Percentiles rank a stretch among this genome's conserved stretches.
phyloP scores from a whole-genome alignment of 2,329 filamentous ascomycete species.

The Monosporascus sp. region DNA sequence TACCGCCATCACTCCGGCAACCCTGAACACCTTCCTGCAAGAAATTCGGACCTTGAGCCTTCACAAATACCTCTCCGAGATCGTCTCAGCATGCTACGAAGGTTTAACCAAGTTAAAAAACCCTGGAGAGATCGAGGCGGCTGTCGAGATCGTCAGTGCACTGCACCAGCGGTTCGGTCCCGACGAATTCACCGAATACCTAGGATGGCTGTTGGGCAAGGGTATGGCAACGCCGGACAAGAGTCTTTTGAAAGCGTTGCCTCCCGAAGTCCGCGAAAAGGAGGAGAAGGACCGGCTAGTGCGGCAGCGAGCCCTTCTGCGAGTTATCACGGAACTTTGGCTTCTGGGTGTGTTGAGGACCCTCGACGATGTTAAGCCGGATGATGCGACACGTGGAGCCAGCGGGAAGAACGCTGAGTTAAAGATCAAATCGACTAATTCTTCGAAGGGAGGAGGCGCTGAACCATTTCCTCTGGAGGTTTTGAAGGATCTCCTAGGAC shows the following conservation, averaged over 20 bases:
- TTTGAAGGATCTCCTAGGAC: conserved; percentile 90
- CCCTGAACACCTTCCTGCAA: conserved; percentile 76
- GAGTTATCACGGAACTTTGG: conserved; percentile 94
- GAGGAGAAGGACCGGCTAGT: conserved; percentile 92
- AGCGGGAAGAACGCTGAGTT: conserved; percentile 57
- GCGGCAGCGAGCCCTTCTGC: conserved; percentile 77
- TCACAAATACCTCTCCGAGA: conserved; percentile 95
- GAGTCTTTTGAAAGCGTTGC: conserved; percentile 68
- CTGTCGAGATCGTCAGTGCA: conserved; percentile 90
- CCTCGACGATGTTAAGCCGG: conserved; percentile 61
- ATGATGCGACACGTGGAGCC: conserved; percentile 56
- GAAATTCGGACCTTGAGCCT: conserved; percentile 87
- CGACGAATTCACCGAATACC: conserved; percentile 80
- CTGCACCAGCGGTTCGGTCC: conserved; percentile 93
- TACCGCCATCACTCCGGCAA: conserved; percentile 77
- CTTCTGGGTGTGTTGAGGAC: conserved; percentile 83
- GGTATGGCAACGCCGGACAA: conserved; percentile 90
- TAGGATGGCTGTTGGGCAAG: conserved; percentile 88
- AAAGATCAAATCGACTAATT: conserved; percentile 48
- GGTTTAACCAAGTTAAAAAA: conserved; percentile 88
- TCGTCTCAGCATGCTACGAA: conserved; percentile 92
- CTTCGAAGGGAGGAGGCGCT: conserved; percentile 59
- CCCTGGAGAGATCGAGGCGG: conserved; percentile 84
- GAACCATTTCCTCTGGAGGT: conserved; percentile 96
- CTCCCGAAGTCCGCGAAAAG: conserved; percentile 78